Evolutionary conservation across 2,329 filamentous ascomycete species (phyloP).

Genomic region (Volutella citrinella): DNA sequence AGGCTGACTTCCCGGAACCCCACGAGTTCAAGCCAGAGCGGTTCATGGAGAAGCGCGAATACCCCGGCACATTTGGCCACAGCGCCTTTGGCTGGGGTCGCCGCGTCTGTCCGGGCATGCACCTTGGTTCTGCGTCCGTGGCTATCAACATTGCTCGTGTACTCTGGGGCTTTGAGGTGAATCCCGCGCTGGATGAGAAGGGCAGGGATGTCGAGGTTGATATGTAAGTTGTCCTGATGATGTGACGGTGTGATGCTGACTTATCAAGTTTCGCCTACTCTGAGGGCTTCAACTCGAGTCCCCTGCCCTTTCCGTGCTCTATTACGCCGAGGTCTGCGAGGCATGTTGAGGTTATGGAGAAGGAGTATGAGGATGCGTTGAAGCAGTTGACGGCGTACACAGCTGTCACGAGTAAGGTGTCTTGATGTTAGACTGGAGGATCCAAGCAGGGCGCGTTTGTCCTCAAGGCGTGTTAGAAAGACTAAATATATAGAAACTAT

Average conservation of each 20-base stretch:
- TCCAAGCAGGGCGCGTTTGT: too few relatives aligned
- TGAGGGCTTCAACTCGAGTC: slow-evolving; percentile 41
- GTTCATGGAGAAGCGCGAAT: slow-evolving; percentile 31
- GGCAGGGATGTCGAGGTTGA: slow-evolving; percentile 34
- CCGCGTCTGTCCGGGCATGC: slow-evolving; percentile 41
- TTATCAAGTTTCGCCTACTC: slow-evolving; percentile 37
- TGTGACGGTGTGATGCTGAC: neutral
- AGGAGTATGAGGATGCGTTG: slow-evolving; percentile 27
- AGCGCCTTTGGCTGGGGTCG: slow-evolving; percentile 41
- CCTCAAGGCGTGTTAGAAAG: too few relatives aligned
- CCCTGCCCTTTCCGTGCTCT: slow-evolving; percentile 38
- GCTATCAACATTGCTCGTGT: slow-evolving; percentile 44
- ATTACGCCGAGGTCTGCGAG: slow-evolving; percentile 33
- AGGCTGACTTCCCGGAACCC: slow-evolving; percentile 38
- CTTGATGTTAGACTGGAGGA: too few relatives aligned
- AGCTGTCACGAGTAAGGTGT: slow-evolving; percentile 16
- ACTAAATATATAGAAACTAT: too few relatives aligned
- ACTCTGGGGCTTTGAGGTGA: slow-evolving; percentile 51
- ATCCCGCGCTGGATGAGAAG: slow-evolving; percentile 26
- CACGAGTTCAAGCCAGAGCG: slow-evolving; percentile 37
- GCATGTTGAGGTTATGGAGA: slow-evolving; percentile 30
- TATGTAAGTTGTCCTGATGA: slow-evolving; percentile 28
- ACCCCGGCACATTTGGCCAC: slow-evolving; percentile 35
- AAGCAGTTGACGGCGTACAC: slow-evolving; percentile 26
- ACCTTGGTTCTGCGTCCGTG: slow-evolving; percentile 50